Evolutionary conservation across 139 green algal species (phyloP), one percentile per base, ranked within the genome.

Genomic region (Tetraselmis striata): DNA sequence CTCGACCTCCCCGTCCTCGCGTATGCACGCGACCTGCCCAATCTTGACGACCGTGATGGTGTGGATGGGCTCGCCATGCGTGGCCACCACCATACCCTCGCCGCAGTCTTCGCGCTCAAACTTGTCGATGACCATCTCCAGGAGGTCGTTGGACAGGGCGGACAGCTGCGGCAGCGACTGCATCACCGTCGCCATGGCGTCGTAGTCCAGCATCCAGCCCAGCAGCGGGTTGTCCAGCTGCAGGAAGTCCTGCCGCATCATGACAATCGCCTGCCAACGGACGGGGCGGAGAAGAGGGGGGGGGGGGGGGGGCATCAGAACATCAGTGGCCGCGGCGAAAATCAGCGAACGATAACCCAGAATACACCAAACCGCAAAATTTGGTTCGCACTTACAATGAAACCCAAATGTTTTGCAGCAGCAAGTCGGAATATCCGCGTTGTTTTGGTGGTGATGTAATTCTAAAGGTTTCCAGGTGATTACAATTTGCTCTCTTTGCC

Each of bases 151-250:
- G 76, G 89, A 89, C 75, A 95, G 58, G 22, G 79, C 80, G 28
- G 86, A 86, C 79, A 94, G 86, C 1, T 84, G 32, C 1, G 86
- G 85, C 74, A 90, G 77, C 45, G 67, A 84, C 89, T 88, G 86
- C 76, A 77, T 0, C 29, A 91, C 88, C 0, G 89, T 85, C 0
- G 82, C 81, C 22, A 93, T 89, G 27, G 91, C 91, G 78, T 95
- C 91, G 59, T 93, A 95, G 79, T 93, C 90, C 26, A 95, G 81
- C 91, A 95, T 94, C 90, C 90, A 95, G 24, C 86, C 90, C 79
- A 95, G 85, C 80, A 95, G 89, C 24, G 91, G 91, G 84, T 95
- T 95, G 79, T 93, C 90, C 31, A 95, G 85, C 27, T 92, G 90
- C 82, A 93, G 84, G 84, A 95, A 95, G 83, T 95, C 92, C 1